Percentiles rank a stretch among this genome's conserved stretches.
Conservation (phyloP, 1,139 yeast genomes). For the Lodderomyces theae region DNA sequence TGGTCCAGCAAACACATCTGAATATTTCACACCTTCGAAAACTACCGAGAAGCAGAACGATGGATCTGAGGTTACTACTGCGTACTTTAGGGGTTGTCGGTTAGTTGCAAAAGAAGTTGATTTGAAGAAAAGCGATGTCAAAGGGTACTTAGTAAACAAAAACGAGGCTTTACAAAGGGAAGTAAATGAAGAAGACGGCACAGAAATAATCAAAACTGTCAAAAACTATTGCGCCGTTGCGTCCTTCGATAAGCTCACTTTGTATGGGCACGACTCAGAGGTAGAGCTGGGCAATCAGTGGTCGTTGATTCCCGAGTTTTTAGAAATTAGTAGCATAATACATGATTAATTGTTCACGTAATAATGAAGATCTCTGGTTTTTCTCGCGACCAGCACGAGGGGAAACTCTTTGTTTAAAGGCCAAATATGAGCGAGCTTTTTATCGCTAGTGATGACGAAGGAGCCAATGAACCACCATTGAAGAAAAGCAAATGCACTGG, state of each 20-base stretch:
- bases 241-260: conserved; percentile 26
- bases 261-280: conserved; percentile 42
- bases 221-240: conserved; percentile 32
- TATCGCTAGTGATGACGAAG: conserved; percentile 9
- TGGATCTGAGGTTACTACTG: conserved; percentile 18
- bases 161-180: conserved; percentile 27
- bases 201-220: conserved; percentile 23
- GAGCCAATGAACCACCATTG: conserved; percentile 8
- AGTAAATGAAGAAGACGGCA: conserved; percentile 15
- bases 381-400: background rate
- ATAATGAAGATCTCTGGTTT: background rate
- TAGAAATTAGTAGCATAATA: conserved; percentile 28
- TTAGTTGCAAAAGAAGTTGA: conserved; percentile 29
- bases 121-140: conserved; percentile 18
- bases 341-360: conserved; percentile 23
- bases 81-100: conserved; percentile 42
- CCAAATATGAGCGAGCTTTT: conserved; percentile 8
- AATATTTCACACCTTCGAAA: conserved; percentile 38
- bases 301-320: conserved; percentile 36
- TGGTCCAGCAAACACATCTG: conserved; percentile 39
- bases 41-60: conserved; percentile 17
- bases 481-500: conserved; percentile 9
- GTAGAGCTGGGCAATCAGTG: conserved; percentile 32
- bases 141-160: conserved; percentile 32
- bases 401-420: background rate